Conservation (phyloP, 2,329 filamentous ascomycete genomes). For the Colletotrichum higginsianum region DNA sequence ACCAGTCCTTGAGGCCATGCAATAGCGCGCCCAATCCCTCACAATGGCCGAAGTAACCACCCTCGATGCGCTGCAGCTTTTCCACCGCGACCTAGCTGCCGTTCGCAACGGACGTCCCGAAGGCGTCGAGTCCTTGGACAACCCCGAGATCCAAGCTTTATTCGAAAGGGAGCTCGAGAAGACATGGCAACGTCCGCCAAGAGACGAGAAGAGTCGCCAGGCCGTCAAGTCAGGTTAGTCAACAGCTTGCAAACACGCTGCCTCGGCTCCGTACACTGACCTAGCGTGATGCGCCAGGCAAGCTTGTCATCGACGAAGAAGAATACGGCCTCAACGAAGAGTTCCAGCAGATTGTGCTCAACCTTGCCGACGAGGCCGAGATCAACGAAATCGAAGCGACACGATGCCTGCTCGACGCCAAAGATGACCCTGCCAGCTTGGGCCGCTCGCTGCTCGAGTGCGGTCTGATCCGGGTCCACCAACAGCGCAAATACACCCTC, state of each 20-base stretch:
- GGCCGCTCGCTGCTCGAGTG: conserved; percentile 83
- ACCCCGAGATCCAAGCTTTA: conserved; percentile 78
- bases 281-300: conserved; percentile 68
- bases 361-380: conserved; percentile 89
- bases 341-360: conserved; percentile 86
- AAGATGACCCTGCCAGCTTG: conserved; percentile 76
- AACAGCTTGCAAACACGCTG: conserved; percentile 1
- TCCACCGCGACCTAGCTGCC: conserved; percentile 88
- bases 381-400: conserved; percentile 92
- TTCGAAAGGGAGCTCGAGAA: conserved; percentile 80
- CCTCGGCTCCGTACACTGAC: conserved; percentile 16
- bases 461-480: conserved; percentile 89
- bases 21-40: conserved; percentile 58
- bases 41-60: conserved; percentile 81
- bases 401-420: conserved; percentile 80
- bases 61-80: conserved; percentile 83
- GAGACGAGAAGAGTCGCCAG: conserved; percentile 82
- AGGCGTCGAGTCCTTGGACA: conserved; percentile 76
- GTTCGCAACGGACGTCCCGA: conserved; percentile 77
- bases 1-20: conserved; percentile 55
- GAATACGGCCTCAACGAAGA: conserved; percentile 88
- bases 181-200: conserved; percentile 81
- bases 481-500: conserved; percentile 85
- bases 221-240: conserved; percentile 76
- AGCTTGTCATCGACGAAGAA: conserved; percentile 78